A percentile compares a stretch with the other conserved stretches of the same genome.
Conservation (phyloP, 768 basidiomycete genomes). For the Mycena polygramma region DNA sequence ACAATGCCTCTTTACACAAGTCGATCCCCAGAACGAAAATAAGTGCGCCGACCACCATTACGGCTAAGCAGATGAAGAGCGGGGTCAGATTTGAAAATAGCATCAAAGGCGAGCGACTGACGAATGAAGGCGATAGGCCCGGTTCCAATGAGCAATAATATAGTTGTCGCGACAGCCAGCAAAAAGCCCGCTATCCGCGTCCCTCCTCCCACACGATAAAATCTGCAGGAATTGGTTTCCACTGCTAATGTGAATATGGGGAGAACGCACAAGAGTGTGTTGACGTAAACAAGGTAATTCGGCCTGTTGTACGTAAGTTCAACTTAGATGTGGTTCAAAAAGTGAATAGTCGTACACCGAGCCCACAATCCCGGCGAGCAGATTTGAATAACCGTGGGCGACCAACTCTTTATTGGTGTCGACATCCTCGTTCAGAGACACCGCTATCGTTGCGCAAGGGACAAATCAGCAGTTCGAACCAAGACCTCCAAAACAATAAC, state of each 20-base stretch:
- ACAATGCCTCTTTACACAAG: conserved; percentile 93
- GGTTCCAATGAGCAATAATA: conserved; percentile 86
- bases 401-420: conserved; percentile 94
- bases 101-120: conserved; percentile 53
- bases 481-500: not conserved
- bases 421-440: conserved; percentile 89
- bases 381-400: conserved; percentile 92
- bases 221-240: conserved; percentile 53
- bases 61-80: conserved; percentile 61
- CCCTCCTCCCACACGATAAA: conserved; percentile 94
- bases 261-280: conserved; percentile 75
- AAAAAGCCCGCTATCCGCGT: conserved; percentile 88
- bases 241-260: not conserved
- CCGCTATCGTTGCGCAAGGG: conserved; percentile 59
- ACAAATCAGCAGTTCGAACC: not conserved
- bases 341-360: conserved; percentile 70
- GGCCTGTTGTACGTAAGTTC: conserved; percentile 59
- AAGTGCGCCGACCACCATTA: conserved; percentile 91
- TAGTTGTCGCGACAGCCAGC: conserved; percentile 80
- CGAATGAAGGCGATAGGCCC: conserved; percentile 93
- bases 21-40: conserved; percentile 97
- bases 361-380: conserved; percentile 84
- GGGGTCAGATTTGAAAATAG: conserved; percentile 2
- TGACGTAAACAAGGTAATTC: conserved; percentile 90
- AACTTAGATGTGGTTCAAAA: not conserved